Evolutionary conservation across 257 asterid species (phyloP).

Genomic region (Solanum chmielewskii): DNA sequence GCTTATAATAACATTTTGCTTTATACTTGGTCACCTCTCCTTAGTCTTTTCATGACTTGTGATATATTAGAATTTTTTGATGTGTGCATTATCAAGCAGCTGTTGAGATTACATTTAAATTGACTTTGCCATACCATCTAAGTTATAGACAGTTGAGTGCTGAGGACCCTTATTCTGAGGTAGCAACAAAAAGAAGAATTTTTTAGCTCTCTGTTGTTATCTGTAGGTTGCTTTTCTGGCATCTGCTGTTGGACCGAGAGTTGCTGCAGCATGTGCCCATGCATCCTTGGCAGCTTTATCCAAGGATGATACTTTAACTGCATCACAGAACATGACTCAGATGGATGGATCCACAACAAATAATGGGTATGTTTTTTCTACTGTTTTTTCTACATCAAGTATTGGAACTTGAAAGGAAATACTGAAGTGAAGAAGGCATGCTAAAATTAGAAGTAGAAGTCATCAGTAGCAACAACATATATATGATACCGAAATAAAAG

Average conservation of each 20-base stretch:
- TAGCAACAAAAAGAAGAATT: neutral
- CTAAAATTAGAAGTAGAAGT: neutral
- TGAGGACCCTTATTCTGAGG: neutral
- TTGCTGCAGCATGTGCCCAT: constrained; percentile 99
- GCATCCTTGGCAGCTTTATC: constrained; percentile 66
- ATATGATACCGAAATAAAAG: neutral
- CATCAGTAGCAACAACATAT: neutral
- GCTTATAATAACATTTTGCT: neutral
- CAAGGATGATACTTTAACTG: constrained; percentile 22
- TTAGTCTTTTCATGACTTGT: neutral
- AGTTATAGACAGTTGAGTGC: neutral
- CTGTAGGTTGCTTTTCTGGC: constrained; percentile 87
- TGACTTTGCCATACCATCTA: neutral
- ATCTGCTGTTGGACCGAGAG: constrained; percentile 91
- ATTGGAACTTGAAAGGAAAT: neutral
- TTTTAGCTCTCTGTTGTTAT: constrained; percentile 6
- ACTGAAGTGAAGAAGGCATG: neutral
- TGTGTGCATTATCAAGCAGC: neutral
- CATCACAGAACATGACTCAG: constrained; percentile 7
- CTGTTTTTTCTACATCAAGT: neutral
- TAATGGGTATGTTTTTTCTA: constrained; percentile 2
- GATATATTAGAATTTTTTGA: neutral
- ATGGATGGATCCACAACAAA: constrained; percentile 23
- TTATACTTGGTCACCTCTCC: neutral
- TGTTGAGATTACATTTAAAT: neutral